Conservation (phyloP, 2,329 filamentous ascomycete genomes). For the Penicillium sp. region DNA sequence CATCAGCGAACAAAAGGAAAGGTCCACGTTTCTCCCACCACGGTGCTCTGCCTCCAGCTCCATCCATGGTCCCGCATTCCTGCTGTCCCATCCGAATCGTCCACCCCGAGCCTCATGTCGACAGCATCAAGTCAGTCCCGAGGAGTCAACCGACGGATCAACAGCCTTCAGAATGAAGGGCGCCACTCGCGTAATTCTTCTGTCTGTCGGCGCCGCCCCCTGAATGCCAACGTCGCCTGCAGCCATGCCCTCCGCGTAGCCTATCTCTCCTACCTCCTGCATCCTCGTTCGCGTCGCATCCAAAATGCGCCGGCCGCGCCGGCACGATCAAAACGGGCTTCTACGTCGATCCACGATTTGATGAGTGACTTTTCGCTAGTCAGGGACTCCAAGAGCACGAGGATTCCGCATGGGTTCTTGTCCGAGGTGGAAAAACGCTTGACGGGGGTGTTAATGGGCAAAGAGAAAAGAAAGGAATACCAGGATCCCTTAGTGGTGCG, state of each 20-base stretch:
- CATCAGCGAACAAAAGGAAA: not conserved
- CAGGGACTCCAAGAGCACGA: slow-evolving; percentile 64
- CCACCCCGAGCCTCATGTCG: slow-evolving; percentile 41
- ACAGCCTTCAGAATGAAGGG: slow-evolving; percentile 45
- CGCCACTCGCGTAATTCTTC: slow-evolving; percentile 43
- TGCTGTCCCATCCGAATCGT: slow-evolving; percentile 22
- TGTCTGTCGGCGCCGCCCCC: slow-evolving; percentile 39
- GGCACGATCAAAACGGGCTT: slow-evolving; percentile 63
- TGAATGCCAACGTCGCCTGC: slow-evolving; percentile 72
- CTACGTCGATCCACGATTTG: slow-evolving; percentile 70
- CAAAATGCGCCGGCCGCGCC: slow-evolving; percentile 71
- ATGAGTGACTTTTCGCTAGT: slow-evolving; percentile 78
- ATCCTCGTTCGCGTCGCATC: slow-evolving; percentile 82
- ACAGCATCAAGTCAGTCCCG: slow-evolving; percentile 44
- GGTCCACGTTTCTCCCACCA: not conserved
- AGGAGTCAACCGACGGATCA: slow-evolving; percentile 45
- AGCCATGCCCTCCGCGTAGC: slow-evolving; percentile 85
- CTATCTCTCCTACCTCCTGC: slow-evolving; percentile 87
- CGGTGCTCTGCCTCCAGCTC: slow-evolving; percentile 24
- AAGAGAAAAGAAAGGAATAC: slow-evolving; percentile 79
- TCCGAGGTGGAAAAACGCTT: slow-evolving; percentile 70
- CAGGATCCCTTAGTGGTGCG: slow-evolving; percentile 86
- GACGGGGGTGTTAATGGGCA: slow-evolving; percentile 73
- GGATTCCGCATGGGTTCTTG: slow-evolving; percentile 68
- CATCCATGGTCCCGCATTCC: slow-evolving; percentile 35